These are phyloP conservation scores for Aureobasidium melanogenum DNA, from an alignment of 2,329 filamentous ascomycete species.

Conservation along the genomic window DNA sequence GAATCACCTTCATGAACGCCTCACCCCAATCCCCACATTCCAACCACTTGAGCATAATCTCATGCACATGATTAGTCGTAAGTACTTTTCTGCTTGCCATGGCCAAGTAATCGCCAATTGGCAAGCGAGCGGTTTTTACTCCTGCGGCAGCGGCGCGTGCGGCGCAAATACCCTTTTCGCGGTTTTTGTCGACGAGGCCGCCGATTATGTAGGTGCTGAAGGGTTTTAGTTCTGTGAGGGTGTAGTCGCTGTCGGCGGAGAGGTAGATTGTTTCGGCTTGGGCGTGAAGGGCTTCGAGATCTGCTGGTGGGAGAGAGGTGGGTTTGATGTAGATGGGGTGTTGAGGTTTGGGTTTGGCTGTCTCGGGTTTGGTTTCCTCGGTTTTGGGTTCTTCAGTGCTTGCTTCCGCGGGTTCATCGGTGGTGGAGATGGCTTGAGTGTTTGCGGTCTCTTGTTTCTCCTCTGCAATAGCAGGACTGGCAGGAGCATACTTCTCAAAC, in stretches of 20 bases:
- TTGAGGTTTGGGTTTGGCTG: constrained; percentile 21
- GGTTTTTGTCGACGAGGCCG: constrained; percentile 90
- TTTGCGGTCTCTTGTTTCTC: not conserved
- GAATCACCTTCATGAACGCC: constrained; percentile 81
- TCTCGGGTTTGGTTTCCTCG: not conserved
- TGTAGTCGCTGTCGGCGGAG: constrained; percentile 82
- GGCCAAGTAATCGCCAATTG: constrained; percentile 89
- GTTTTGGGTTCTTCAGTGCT: not conserved
- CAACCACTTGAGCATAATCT: constrained; percentile 93
- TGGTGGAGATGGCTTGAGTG: not conserved
- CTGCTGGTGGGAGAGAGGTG: not conserved
- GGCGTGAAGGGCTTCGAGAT: not conserved
- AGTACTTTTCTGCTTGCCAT: constrained; percentile 82
- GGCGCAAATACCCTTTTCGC: constrained; percentile 92
- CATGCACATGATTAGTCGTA: constrained; percentile 89
- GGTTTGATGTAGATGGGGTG: not conserved
- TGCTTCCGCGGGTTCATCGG: not conserved
- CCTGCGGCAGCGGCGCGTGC: constrained; percentile 64
- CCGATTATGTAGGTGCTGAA: constrained; percentile 90
- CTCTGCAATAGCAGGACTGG: not conserved
- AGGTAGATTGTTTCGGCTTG: constrained; percentile 69
- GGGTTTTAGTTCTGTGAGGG: constrained; percentile 71
- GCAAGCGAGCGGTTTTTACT: constrained; percentile 80
- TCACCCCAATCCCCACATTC: constrained; percentile 85
- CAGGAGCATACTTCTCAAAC: constrained; percentile 13